phyloP scores from a whole-genome alignment of 2,329 filamentous ascomycete genomes.

The Allantophomopsis lycopodina region DNA sequence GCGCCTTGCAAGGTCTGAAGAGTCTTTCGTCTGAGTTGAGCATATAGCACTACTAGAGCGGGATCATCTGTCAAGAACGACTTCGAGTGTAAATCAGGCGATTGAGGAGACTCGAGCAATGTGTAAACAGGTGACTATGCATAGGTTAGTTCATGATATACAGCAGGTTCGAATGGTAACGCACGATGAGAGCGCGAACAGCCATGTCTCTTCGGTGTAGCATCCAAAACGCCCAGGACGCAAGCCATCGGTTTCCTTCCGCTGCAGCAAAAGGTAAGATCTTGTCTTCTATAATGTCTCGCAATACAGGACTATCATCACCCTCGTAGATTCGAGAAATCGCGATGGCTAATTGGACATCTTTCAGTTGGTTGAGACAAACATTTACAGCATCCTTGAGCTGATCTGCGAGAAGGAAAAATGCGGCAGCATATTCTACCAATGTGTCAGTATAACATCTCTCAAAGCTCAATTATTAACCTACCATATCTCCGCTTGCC shows the following conservation, averaged over 20 bases:
- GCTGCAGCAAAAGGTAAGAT: constrained; percentile 64
- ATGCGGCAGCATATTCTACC: constrained; percentile 85
- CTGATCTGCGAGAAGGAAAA: constrained; percentile 83
- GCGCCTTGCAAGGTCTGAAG: constrained; percentile 77
- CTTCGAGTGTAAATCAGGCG: constrained; percentile 59
- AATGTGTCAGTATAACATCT: constrained; percentile 1
- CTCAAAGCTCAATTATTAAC: constrained; percentile 9
- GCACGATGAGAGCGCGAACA: constrained; percentile 68
- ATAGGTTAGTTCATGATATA: neutral
- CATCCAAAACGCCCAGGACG: constrained; percentile 94
- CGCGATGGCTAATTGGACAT: constrained; percentile 80
- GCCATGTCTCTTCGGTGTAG: constrained; percentile 70
- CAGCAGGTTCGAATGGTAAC: constrained; percentile 14
- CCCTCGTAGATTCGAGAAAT: constrained; percentile 82
- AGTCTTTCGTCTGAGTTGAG: constrained; percentile 69
- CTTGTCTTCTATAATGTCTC: constrained; percentile 63
- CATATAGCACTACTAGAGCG: constrained; percentile 74
- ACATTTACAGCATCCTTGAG: constrained; percentile 77
- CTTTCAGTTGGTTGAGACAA: constrained; percentile 74
- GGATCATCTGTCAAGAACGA: constrained; percentile 85
- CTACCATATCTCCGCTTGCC: constrained; percentile 77
- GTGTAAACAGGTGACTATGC: constrained; percentile 61
- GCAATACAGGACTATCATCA: constrained; percentile 62
- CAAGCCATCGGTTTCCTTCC: constrained; percentile 84
- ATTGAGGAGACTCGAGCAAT: constrained; percentile 54